A percentile compares a stretch with the other conserved stretches of the same genome.
Conservation (phyloP, 1,139 yeast species). For the Taphrina sp. region DNA sequence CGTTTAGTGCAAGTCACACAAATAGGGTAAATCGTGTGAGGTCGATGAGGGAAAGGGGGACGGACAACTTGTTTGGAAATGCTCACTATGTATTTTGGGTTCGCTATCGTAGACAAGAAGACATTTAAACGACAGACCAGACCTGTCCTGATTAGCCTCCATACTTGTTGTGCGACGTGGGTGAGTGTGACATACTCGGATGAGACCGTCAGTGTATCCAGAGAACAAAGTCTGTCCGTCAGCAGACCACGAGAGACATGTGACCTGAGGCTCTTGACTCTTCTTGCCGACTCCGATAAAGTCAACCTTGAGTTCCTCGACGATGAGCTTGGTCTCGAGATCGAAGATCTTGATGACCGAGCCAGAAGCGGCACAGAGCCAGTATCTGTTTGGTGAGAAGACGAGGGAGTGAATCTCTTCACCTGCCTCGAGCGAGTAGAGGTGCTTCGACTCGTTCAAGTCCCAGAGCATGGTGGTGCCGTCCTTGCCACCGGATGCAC, state of each 20-base stretch:
- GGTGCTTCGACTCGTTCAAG: slow-evolving; percentile 80
- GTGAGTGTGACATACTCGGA: slow-evolving; percentile 31
- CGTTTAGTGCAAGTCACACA: background rate
- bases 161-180: background rate
- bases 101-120: too few species aligned
- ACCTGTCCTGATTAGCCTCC: slow-evolving; percentile 8
- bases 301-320: slow-evolving; percentile 99
- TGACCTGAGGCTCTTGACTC: slow-evolving; percentile 97
- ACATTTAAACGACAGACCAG: slow-evolving; percentile 29
- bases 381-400: slow-evolving; percentile 99
- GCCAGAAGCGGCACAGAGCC: slow-evolving; percentile 99
- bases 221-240: slow-evolving; percentile 99
- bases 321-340: slow-evolving; percentile 91
- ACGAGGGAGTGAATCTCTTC: slow-evolving; percentile 98
- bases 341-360: slow-evolving; percentile 98
- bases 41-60: too few species aligned
- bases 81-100: too few species aligned
- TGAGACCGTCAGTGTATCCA: slow-evolving; percentile 94
- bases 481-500: slow-evolving; percentile 99
- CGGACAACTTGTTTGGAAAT: background rate
- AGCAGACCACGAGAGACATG: slow-evolving; percentile 99
- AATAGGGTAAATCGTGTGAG: background rate
- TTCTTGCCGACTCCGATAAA: slow-evolving; percentile 76
- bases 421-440: slow-evolving; percentile 93
- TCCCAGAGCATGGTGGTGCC: slow-evolving; percentile 99